A percentile compares a stretch with the other conserved stretches of the same genome.
Conservation (phyloP, 2,329 filamentous ascomycete genomes). For the Boeremia lycopersici region DNA sequence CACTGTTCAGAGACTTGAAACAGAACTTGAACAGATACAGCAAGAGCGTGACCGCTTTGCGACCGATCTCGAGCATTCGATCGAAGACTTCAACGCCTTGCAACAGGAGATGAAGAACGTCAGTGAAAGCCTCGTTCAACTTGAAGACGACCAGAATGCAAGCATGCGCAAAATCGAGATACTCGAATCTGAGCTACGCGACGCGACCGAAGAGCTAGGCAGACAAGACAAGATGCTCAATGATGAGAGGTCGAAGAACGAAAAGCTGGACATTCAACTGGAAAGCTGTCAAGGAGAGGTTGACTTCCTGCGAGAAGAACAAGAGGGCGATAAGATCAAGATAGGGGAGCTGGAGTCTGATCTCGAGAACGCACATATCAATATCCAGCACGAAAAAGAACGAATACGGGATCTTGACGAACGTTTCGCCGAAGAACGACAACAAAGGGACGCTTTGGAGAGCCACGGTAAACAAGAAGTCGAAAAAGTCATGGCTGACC, state of each 20-base stretch:
- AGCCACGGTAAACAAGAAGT: conserved; percentile 93
- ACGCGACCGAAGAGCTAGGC: conserved; percentile 86
- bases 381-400: conserved; percentile 84
- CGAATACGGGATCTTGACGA: conserved; percentile 59
- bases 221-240: conserved; percentile 81
- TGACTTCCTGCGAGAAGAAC: conserved; percentile 92
- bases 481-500: conserved; percentile 89
- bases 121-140: conserved; percentile 80
- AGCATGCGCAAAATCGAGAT: conserved; percentile 80
- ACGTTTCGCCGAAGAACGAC: conserved; percentile 77
- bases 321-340: conserved; percentile 96
- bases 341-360: conserved; percentile 91
- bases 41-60: conserved; percentile 73
- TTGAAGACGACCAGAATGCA: conserved; percentile 87
- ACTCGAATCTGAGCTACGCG: conserved; percentile 80
- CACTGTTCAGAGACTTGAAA: conserved; percentile 62
- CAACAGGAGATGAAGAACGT: conserved; percentile 93
- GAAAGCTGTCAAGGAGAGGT: conserved; percentile 94
- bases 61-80: conserved; percentile 73
- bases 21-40: conserved; percentile 73
- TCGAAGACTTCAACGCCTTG: conserved; percentile 88
- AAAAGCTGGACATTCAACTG: conserved; percentile 85
- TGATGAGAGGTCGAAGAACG: conserved; percentile 85
- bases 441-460: conserved; percentile 85
- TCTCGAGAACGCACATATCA: conserved; percentile 77